Percentiles rank a stretch among this genome's conserved stretches.
Conservation (phyloP, 208 protist genomes). For the Histomonas meleagridis region DNA sequence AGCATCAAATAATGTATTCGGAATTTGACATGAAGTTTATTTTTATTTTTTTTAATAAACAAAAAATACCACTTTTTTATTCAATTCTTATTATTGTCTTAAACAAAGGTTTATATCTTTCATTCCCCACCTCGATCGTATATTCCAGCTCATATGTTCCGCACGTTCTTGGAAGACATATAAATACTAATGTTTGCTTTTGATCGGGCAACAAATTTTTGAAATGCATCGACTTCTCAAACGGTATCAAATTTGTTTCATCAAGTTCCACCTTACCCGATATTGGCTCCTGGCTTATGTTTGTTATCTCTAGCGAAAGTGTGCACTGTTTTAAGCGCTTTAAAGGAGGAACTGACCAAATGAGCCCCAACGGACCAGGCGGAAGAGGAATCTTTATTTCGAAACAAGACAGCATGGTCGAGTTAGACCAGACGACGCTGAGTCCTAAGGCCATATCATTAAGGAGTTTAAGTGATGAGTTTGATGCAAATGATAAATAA, state of each 20-base stretch:
- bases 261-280: not conserved
- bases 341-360: not conserved
- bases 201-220: not conserved
- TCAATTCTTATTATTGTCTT: constrained; percentile 20
- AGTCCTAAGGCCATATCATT: not conserved
- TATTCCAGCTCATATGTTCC: not conserved
- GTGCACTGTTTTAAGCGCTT: not conserved
- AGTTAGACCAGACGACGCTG: not conserved
- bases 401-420: not conserved
- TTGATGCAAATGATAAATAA: not conserved
- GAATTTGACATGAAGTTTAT: no score
- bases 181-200: not conserved
- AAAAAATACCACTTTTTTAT: no score
- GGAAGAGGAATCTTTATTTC: not conserved
- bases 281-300: not conserved
- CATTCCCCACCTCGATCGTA: not conserved
- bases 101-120: constrained; percentile 4
- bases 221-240: not conserved
- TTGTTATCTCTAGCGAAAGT: not conserved
- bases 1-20: no score
- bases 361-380: not conserved
- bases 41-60: no score
- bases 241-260: not conserved
- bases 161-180: not conserved
- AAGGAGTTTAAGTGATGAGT: not conserved